Evolutionary conservation across 345 rosid genomes (phyloP).

Genomic region (Excoecaria agallocha): DNA sequence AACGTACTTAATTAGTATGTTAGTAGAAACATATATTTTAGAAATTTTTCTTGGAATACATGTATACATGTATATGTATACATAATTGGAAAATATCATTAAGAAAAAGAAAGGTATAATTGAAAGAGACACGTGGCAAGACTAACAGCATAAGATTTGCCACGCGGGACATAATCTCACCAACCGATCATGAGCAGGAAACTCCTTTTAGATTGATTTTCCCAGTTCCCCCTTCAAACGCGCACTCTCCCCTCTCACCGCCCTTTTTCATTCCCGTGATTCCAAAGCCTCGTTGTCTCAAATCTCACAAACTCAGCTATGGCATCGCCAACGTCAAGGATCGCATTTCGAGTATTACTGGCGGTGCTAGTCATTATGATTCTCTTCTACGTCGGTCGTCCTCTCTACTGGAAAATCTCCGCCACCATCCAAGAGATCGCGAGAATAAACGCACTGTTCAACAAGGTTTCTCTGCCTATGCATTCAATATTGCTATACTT

Average conservation of each 20-base stretch:
- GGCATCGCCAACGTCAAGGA: constrained; percentile 42
- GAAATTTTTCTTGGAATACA: no score
- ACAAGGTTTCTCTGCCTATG: constrained; percentile 40
- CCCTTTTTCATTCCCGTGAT: neutral
- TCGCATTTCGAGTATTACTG: constrained; percentile 42
- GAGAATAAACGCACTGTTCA: constrained; percentile 75
- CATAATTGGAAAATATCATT: no score
- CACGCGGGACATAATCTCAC: no score
- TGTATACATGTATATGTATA: no score
- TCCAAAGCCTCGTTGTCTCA: neutral
- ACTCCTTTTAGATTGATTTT: no score
- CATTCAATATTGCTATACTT: neutral
- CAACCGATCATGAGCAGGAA: no score
- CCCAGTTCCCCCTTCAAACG: no score
- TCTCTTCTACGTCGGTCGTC: constrained; percentile 72
- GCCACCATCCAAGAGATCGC: constrained; percentile 88
- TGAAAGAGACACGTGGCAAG: no score
- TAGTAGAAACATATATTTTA: no score
- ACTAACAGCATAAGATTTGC: no score
- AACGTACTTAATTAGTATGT: no score
- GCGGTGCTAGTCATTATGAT: constrained; percentile 31
- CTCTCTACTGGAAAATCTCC: constrained; percentile 91
- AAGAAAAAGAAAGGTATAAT: no score
- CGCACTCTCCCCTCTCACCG: neutral
- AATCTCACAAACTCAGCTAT: neutral